phyloP scores from a whole-genome alignment of 108 stramenopile genomes.

The Skeletonema potamos region DNA sequence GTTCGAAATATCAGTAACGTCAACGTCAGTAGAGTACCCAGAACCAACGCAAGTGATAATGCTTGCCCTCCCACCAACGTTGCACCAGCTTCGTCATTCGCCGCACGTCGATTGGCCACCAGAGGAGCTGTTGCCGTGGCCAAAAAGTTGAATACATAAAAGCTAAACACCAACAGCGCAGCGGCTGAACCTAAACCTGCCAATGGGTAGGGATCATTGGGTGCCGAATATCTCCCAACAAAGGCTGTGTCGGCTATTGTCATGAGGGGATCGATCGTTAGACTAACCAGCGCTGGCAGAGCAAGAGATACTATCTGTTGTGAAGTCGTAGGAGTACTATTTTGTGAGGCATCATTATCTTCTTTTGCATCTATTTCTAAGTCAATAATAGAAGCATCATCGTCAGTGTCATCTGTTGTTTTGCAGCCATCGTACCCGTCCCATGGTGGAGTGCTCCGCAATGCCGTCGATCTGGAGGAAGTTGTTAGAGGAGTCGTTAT shows the following conservation, averaged over 20 bases:
- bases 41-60: constrained; percentile 57
- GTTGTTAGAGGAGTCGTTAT: neutral
- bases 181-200: constrained; percentile 84
- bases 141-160: constrained; percentile 84
- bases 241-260: constrained; percentile 86
- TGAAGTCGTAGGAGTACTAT: neutral
- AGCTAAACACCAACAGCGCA: constrained; percentile 74
- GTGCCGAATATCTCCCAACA: constrained; percentile 63
- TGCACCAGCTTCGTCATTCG: constrained; percentile 58
- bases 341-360: neutral
- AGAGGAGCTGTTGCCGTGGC: constrained; percentile 85
- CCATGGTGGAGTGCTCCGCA: neutral
- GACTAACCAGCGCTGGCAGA: constrained; percentile 68
- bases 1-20: constrained; percentile 39
- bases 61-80: constrained; percentile 78
- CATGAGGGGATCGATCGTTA: constrained; percentile 85
- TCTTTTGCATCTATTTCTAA: neutral
- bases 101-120: constrained; percentile 58
- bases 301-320: constrained; percentile 65
- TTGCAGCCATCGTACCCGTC: neutral
- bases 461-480: neutral
- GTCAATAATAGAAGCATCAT: neutral
- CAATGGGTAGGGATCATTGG: constrained; percentile 58
- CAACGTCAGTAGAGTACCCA: constrained; percentile 51
- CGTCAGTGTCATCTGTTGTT: neutral